Percentiles rank a stretch among this genome's conserved stretches.
Evolutionary conservation across 1,139 yeast species (phyloP).

Genomic region (Scheffersomyces illinoinensis): DNA sequence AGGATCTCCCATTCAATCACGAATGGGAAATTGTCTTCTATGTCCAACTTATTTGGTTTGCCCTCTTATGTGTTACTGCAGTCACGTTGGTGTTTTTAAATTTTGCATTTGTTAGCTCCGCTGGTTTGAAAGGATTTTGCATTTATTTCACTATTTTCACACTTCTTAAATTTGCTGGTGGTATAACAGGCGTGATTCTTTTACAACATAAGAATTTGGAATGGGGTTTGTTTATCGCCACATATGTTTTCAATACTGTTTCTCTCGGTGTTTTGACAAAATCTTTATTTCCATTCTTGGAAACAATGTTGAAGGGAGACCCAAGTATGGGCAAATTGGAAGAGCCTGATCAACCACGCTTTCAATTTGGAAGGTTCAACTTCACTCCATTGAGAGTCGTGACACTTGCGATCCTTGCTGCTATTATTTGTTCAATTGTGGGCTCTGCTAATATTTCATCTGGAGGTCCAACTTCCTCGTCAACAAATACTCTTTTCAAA

Average conservation of each 20-base stretch:
- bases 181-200: conserved; percentile 13
- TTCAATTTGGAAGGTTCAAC: not conserved
- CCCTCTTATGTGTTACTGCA: conserved; percentile 6
- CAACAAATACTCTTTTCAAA: conserved; percentile 7
- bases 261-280: conserved; percentile 19
- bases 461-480: not conserved
- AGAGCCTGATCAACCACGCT: conserved; percentile 1
- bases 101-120: not conserved
- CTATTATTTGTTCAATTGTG: conserved; percentile 14
- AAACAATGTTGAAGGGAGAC: conserved; percentile 7
- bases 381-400: conserved; percentile 13
- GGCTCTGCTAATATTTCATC: conserved; percentile 9
- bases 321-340: conserved; percentile 1
- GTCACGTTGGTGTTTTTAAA: not conserved
- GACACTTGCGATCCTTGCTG: conserved; percentile 15
- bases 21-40: conserved; percentile 18
- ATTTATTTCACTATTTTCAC: conserved; percentile 13
- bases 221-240: conserved; percentile 13
- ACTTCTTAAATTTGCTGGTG: conserved; percentile 18
- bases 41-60: conserved; percentile 17
- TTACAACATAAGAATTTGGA: conserved; percentile 7
- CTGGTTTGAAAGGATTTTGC: conserved; percentile 2
- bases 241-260: conserved; percentile 19
- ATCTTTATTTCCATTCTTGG: conserved; percentile 13
- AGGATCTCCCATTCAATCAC: not conserved